Evolutionary conservation across 805 yeast genomes (phyloP).

Genomic region (Myxozyma vanderwaltii): DNA sequence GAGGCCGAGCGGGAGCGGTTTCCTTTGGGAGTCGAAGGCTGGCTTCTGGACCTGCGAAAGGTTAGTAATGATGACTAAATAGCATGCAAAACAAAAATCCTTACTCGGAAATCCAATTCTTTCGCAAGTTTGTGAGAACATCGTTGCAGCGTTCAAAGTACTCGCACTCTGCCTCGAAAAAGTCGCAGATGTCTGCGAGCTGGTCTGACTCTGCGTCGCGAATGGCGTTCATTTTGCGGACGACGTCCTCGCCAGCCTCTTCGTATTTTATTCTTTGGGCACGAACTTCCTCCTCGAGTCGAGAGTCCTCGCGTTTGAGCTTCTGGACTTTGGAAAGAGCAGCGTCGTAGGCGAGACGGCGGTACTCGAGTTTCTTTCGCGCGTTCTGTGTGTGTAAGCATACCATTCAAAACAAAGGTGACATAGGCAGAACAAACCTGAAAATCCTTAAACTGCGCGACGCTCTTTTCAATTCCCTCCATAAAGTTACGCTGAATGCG

Average conservation of each 20-base stretch:
- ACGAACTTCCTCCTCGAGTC: slow-evolving; percentile 38
- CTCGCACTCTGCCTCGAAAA: slow-evolving; percentile 34
- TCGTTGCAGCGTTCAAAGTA: slow-evolving; percentile 32
- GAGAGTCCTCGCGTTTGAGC: slow-evolving; percentile 35
- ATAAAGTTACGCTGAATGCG: slow-evolving; percentile 30
- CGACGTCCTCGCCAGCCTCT: slow-evolving; percentile 37
- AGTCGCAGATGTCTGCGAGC: slow-evolving; percentile 28
- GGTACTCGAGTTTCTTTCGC: slow-evolving; percentile 34
- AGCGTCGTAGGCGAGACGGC: slow-evolving; percentile 38
- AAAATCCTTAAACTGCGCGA: slow-evolving; percentile 34
- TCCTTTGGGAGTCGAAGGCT: slow-evolving; percentile 22
- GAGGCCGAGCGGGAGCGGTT: slow-evolving; percentile 30
- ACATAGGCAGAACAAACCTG: slow-evolving; percentile 24
- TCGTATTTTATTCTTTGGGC: slow-evolving; percentile 36
- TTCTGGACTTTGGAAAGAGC: slow-evolving; percentile 34
- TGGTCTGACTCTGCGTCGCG: slow-evolving; percentile 34
- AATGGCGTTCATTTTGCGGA: slow-evolving; percentile 33
- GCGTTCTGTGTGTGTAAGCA: not conserved
- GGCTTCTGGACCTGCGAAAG: not conserved
- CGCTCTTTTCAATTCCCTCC: slow-evolving; percentile 32
- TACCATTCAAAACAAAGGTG: not conserved
- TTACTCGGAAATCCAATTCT: slow-evolving; percentile 30
- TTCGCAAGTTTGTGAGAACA: slow-evolving; percentile 18
- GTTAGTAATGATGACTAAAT: not conserved
- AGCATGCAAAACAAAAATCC: not conserved